Evolutionary conservation across 352 stramenopile genomes (phyloP), one percentile per base, ranked within the genome.

Genomic region (Phytophthora pistaciae): DNA sequence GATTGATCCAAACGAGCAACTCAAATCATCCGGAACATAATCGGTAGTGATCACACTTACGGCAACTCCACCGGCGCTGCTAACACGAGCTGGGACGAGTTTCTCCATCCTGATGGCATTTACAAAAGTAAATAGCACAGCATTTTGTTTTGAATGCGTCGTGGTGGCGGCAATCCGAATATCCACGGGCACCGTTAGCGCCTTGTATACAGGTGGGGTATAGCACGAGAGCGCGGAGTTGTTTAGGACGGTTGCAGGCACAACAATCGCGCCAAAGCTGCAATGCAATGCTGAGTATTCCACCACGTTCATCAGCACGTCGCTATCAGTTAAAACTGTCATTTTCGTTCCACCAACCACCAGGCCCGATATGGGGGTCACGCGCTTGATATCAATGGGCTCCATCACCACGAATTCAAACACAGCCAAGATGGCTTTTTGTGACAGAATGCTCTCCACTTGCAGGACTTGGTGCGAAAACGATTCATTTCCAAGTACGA

Each of bases 1-100:
- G 25, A 64, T 50, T 2, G 66, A 74, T 8, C 70, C 82, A 60
- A 90, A 88, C 18, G 73, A 49, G 29, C 82, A 90, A 16, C 56
- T 61, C 9, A 87, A n/a, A n/a, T 55, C 64, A 52, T 49, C 21
- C 13, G 68, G 23, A 20, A 79, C 57, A 7, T n/a, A 18, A 27
- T 66, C 53, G 13, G 40, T 54, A 18, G 71, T 77, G 14, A 52
- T 36, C 11, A 90, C 62, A 7, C 49, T 50, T 5, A 83, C 46
- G 6, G 61, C 38, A 42, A 64, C 23, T 10, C 67, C 70, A 38
- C 74, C 74, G 16, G 33, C n/a, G 53, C 16, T 61, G 53, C 23
- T 74, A 21, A 64, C 13, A 40, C 62, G 64, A 20, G 64, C 61
- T 57, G 77, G 74, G 23, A 31, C 38, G 7, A 75, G 42, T 36